Evolutionary conservation across 192 early-diverging fungal genomes (phyloP).

Genomic region (Backusella liffmaniae): DNA sequence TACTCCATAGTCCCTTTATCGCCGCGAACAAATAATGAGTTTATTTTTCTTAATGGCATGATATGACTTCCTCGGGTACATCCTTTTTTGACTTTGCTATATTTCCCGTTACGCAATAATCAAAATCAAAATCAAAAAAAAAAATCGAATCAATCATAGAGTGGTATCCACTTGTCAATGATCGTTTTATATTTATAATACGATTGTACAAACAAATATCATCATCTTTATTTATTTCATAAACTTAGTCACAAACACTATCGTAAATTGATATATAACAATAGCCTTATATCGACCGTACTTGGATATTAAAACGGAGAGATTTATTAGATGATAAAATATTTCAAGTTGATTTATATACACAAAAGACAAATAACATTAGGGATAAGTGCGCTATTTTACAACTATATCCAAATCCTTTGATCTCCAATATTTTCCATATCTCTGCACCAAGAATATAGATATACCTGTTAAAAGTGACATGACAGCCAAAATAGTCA

Average conservation of each 20-base stretch:
- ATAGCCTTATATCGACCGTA: too few relatives aligned
- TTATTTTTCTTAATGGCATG: neutral
- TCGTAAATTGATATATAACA: neutral
- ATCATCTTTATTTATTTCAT: neutral
- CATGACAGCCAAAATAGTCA: conserved; percentile 22
- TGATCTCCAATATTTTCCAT: conserved; percentile 15
- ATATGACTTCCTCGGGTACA: neutral
- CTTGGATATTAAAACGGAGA: neutral
- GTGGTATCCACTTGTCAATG: neutral
- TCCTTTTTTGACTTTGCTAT: neutral
- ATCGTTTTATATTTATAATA: neutral
- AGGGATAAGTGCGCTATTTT: neutral
- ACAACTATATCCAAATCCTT: neutral
- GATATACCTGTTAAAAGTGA: conserved; percentile 20
- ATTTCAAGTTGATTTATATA: neutral
- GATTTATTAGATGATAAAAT: neutral
- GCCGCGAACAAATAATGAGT: neutral
- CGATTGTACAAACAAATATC: neutral
- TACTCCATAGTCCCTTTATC: neutral
- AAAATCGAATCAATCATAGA: neutral
- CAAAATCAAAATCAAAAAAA: neutral
- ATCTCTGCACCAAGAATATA: conserved; percentile 11
- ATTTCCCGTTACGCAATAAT: neutral
- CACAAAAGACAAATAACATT: neutral
- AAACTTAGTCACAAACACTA: neutral